Base-by-base conservation (phyloP, 106 monocot species). In the Xerophyta viscosa region DNA sequence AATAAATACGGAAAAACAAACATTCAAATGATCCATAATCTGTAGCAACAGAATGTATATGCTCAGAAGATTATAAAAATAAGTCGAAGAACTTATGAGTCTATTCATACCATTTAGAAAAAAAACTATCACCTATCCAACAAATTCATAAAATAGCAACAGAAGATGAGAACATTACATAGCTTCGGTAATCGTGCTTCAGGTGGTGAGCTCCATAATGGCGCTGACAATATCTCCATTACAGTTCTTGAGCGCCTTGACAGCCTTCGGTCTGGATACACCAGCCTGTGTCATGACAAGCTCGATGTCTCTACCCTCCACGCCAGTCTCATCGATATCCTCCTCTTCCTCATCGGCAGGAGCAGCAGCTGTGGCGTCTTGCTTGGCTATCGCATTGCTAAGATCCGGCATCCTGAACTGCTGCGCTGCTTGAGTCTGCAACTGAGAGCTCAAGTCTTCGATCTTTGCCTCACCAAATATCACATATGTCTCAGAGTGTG, bases 271-370 rank as follows among this genome's bases (percentile, higher is more conserved):
- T 24, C 19, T 67, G 9, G 58, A 50, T 4, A 52, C 67, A 27
- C 67, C 50, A 15, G 67, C 67, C 33, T 67, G 67, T 15, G 67
- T 58, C 67, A 59, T 67, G 17, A 67, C 67, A 12, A 67, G 67
- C 12, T 67, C 67, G 12, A 67, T 57, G 58, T 67, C 67, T 20
- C 50, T 24, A 17, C 50, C 48, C 28, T 67, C 67, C 0, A 67
- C 67, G 36, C 67, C 58, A 14, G 29, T 58, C 3, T 67, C 67
- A 57, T 67, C 67, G 20, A 51, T 24, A 50, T 58, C 66, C 57
- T 66, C 66, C 17, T 58, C 66, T 13, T 39, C 57, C 31, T 37
- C 57, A 6, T 74, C 74, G 20, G 21, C 46, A 2, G 54, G 22
- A 10, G 50, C 50, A 50, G 50, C 50, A 24, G 8, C 50, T 22